These are phyloP conservation scores for Salvia sclarea DNA, from an alignment of 305 asterid genomes.

Conservation along the genomic window DNA sequence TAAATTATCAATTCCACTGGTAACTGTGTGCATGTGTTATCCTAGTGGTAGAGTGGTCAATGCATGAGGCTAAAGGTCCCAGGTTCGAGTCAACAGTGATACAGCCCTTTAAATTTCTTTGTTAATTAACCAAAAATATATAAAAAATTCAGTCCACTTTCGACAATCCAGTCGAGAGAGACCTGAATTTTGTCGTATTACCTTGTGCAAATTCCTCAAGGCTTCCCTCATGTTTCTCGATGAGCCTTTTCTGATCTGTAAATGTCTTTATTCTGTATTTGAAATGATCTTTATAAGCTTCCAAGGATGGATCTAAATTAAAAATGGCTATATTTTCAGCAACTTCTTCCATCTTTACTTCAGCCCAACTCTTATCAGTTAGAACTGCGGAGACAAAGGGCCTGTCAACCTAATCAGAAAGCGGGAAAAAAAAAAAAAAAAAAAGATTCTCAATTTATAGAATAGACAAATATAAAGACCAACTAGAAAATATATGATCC, in stretches of 20 bases:
- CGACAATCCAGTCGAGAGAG: slow-evolving; percentile 22
- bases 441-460: slow-evolving; percentile 19
- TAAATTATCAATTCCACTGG: not conserved
- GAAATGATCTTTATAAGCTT: slow-evolving; percentile 74
- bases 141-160: not conserved
- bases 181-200: slow-evolving; percentile 40
- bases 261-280: slow-evolving; percentile 63
- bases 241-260: slow-evolving; percentile 63
- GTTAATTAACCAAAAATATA: too few relatives aligned
- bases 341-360: slow-evolving; percentile 48
- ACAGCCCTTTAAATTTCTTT: too few relatives aligned
- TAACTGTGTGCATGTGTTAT: too few relatives aligned
- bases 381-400: slow-evolving; percentile 52
- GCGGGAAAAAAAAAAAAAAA: slow-evolving; percentile 19
- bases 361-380: slow-evolving; percentile 45
- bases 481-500: not conserved
- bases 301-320: slow-evolving; percentile 61
- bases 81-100: too few relatives aligned
- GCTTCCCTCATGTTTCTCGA: slow-evolving; percentile 72
- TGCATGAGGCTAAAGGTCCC: too few relatives aligned
- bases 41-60: too few relatives aligned
- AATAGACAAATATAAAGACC: slow-evolving; percentile 7
- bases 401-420: slow-evolving; percentile 46
- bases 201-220: slow-evolving; percentile 87
- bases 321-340: slow-evolving; percentile 55